These are phyloP conservation scores for Triticum turgidum DNA, from an alignment of 176 grass and related monocot species.

Conservation along the genomic window DNA sequence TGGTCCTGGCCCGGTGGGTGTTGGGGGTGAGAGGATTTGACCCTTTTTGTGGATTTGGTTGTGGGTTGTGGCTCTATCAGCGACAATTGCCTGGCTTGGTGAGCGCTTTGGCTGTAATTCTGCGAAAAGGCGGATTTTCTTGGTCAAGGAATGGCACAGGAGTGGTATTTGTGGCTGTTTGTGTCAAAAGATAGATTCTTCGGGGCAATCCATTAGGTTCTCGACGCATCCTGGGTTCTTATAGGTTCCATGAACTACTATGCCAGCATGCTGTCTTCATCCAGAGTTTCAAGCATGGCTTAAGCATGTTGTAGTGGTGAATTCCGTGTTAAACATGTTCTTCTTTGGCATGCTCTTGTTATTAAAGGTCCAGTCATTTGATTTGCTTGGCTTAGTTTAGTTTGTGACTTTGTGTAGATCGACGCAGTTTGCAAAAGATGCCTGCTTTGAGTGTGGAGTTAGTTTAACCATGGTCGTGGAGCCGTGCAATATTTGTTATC, in stretches of 20 bases:
- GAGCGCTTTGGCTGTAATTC: not conserved
- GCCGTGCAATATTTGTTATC: not conserved
- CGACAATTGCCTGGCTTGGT: not conserved
- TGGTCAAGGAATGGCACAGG: not conserved
- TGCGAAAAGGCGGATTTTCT: not conserved
- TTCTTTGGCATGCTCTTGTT: not conserved
- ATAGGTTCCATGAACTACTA: conserved; percentile 2
- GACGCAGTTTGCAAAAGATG: not conserved
- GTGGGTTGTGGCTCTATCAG: not conserved
- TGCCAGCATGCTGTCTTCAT: not conserved
- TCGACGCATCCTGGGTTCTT: not conserved
- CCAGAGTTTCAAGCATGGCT: not conserved
- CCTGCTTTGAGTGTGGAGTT: not conserved
- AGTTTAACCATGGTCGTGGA: not conserved
- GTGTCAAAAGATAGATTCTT: not conserved
- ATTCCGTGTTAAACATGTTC: not conserved
- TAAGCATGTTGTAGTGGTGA: not conserved
- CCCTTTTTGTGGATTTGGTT: not conserved
- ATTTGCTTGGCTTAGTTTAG: conserved; percentile 5
- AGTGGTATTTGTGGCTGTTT: not conserved
- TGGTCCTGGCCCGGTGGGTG: not conserved
- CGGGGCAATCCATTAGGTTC: not conserved
- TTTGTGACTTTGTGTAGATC: not conserved
- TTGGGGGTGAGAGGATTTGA: not conserved
- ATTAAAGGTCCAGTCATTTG: not conserved